Base-by-base conservation (phyloP, 2,329 filamentous ascomycete genomes). In the Plenodomus lindquistii region DNA sequence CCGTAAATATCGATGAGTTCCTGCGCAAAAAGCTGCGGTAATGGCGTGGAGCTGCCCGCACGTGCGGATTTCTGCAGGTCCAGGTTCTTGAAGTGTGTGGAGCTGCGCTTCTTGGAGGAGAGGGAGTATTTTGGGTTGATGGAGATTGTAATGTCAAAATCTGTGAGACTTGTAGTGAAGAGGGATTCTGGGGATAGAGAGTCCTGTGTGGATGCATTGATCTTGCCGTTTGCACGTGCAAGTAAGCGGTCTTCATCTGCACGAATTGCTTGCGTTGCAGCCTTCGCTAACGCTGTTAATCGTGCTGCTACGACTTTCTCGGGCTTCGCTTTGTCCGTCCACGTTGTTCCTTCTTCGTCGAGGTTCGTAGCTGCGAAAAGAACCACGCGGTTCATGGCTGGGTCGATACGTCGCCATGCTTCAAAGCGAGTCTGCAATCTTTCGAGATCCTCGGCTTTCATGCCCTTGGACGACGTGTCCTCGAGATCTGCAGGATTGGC, bases 61-160 rank as follows among this genome's bases (percentile, higher is more conserved):
- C 21, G 46, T 1, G 48, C 22, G 4, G 54, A 45, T 39, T 62
- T 60, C 46, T 81, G 79, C 22, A 83, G 75, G 58, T 87, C 83
- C 27, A 97, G 78, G 67, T 97, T 97, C 75, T 96, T 96, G 79
- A 87, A 97, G 22, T 80, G 79, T 63, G 54, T 66, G 54, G 63
- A 76, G 13, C 59, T 65, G 44, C 63, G 63, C 29, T 59, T 66
- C 48, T 60, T 63, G 3, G 36, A 27, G 21, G 35, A 55, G 77
- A 50, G 44, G 37, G 82, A 67, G 41, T 75, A 75, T 57, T 81
- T 84, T 24, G 79, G 58, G 15, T 83, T 81, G 17, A 97, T 76
- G 64, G 87, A 83, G 45, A 99, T 77, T n/a, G 93, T 75, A 55
- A 97, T 87, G 69, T 97, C 91, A 70, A 92, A 99, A 57, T 96